Conservation (phyloP, 2,329 filamentous ascomycete species). For the Fusarium sp. region DNA sequence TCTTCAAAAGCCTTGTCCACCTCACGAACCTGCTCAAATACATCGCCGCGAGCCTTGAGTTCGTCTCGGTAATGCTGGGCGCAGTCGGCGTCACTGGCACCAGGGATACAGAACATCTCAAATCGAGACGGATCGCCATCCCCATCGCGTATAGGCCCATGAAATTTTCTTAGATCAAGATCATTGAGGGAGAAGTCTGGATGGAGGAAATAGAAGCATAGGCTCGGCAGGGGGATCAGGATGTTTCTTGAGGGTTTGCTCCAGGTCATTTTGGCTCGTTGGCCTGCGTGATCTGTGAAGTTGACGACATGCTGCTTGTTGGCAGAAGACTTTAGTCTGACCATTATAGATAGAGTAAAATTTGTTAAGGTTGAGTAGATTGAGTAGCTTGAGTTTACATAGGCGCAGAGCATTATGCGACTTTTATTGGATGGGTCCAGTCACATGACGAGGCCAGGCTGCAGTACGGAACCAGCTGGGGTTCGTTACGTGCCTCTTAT, state of each 20-base stretch:
- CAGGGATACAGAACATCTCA: not conserved
- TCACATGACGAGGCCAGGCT: not conserved
- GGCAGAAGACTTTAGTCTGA: not conserved
- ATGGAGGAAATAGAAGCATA: not conserved
- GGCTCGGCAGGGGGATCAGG: not conserved
- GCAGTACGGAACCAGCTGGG: too few species aligned
- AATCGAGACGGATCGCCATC: not conserved
- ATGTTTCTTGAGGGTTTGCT: accelerated
- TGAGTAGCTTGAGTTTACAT: too few species aligned
- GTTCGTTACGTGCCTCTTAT: too few species aligned
- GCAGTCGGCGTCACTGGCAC: not conserved
- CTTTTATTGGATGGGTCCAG: not conserved
- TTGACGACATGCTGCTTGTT: not conserved
- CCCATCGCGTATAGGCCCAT: accelerated
- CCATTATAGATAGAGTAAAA: not conserved
- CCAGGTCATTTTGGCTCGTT: not conserved
- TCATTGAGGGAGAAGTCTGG: not conserved
- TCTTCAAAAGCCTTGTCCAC: accelerated
- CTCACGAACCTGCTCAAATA: not conserved
- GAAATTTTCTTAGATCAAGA: not conserved
- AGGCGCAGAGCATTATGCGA: too few species aligned
- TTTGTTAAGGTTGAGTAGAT: not conserved
- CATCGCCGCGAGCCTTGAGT: not conserved
- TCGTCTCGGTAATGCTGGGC: not conserved
- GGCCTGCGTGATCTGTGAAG: not conserved